phyloP scores from a whole-genome alignment of 1,284 basidiomycete genomes.

The Cystobasidium pallidum region DNA sequence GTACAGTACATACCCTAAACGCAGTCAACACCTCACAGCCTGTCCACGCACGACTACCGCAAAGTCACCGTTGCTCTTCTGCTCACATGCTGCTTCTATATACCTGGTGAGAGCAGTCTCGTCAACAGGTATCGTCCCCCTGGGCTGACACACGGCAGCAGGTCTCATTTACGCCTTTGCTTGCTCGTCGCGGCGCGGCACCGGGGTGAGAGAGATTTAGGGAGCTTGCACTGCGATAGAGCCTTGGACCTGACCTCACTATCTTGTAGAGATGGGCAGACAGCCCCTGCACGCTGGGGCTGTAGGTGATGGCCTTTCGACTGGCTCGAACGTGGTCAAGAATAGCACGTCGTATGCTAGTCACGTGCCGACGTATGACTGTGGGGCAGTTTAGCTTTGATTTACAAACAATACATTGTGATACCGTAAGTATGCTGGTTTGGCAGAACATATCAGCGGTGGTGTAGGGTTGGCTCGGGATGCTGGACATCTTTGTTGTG shows the following conservation, averaged over 20 bases:
- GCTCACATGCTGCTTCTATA: conserved; percentile 22
- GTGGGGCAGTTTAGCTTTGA: too few relatives aligned
- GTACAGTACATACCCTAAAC: too few relatives aligned
- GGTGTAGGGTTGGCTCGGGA: not conserved
- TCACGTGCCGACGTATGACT: not conserved
- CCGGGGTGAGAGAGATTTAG: not conserved
- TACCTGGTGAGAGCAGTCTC: conserved; percentile 33
- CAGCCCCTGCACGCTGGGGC: conserved; percentile 19
- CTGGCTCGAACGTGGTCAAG: too few relatives aligned
- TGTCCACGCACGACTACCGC: conserved; percentile 14
- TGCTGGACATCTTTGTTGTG: not conserved
- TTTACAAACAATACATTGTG: too few relatives aligned
- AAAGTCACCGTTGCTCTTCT: conserved; percentile 16
- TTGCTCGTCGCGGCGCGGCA: conserved; percentile 11
- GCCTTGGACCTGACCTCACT: not conserved
- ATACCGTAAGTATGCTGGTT: too few relatives aligned
- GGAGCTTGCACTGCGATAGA: not conserved
- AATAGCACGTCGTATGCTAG: too few relatives aligned
- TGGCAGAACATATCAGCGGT: too few relatives aligned
- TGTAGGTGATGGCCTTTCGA: too few relatives aligned
- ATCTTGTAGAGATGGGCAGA: conserved; percentile 16
- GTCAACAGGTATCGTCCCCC: too few relatives aligned
- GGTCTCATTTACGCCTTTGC: conserved; percentile 33
- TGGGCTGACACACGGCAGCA: too few relatives aligned
- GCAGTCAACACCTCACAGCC: too few relatives aligned